Evolutionary conservation across 75 land plant genomes (phyloP).

Genomic region (Picea glauca): DNA sequence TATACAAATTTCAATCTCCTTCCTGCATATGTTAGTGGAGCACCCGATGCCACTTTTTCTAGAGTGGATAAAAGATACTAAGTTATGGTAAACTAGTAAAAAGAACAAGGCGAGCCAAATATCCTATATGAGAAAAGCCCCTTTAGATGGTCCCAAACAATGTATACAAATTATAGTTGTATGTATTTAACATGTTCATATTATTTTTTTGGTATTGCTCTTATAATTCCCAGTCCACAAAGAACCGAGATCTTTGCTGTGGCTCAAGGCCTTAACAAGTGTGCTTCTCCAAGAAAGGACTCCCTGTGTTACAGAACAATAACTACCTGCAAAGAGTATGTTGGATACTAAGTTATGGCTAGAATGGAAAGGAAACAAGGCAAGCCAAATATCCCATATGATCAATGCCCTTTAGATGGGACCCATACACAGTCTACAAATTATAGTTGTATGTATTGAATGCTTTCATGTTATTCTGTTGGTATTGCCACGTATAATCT

Average conservation of each 20-base stretch:
- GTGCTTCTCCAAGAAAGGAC: too few species aligned
- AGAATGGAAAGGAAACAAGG: not conserved
- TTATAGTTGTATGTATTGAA: not conserved
- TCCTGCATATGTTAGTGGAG: conserved; percentile 36
- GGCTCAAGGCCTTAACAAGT: too few species aligned
- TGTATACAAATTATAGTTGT: not conserved
- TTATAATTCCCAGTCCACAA: too few species aligned
- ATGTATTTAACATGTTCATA: not conserved
- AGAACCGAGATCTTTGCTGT: too few species aligned
- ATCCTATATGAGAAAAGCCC: not conserved
- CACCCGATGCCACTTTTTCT: conserved; percentile 39
- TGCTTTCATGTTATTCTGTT: not conserved
- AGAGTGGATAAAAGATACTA: conserved; percentile 32
- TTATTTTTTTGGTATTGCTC: not conserved
- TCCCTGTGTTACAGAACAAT: conserved; percentile 2
- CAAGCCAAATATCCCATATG: not conserved
- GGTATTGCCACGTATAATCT: too few species aligned
- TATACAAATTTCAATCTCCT: not conserved
- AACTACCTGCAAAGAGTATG: conserved; percentile 25
- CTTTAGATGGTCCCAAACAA: not conserved
- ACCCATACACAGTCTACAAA: not conserved
- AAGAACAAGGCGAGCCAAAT: not conserved
- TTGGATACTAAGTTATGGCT: not conserved
- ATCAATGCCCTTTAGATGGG: not conserved
- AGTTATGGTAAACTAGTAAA: not conserved